A percentile compares a stretch with the other conserved stretches of the same genome.
Conservation (phyloP, 78 protist species). For the Polysphondylium violaceum region DNA sequence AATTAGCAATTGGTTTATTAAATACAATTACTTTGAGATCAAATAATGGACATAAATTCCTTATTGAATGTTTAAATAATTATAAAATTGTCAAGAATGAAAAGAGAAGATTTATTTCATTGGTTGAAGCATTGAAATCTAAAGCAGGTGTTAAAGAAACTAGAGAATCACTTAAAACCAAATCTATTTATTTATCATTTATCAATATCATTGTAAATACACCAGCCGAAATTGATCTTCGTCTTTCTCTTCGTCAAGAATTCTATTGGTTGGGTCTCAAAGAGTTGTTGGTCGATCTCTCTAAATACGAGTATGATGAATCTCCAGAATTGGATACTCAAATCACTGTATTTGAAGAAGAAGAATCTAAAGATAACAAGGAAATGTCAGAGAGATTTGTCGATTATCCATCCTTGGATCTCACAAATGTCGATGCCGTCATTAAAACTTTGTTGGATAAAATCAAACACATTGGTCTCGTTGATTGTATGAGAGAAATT, state of each 20-base stretch:
- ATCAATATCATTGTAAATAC: slow-evolving; percentile 63
- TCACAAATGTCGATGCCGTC: slow-evolving; percentile 21
- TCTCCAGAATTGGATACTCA: slow-evolving; percentile 74
- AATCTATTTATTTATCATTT: slow-evolving; percentile 71
- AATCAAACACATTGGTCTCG: slow-evolving; percentile 38
- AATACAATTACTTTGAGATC: slow-evolving; percentile 37
- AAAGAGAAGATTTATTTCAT: slow-evolving; percentile 49
- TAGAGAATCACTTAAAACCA: slow-evolving; percentile 39
- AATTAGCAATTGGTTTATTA: slow-evolving; percentile 63
- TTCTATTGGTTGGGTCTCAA: slow-evolving; percentile 78
- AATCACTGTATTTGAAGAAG: slow-evolving; percentile 72
- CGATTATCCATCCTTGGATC: slow-evolving; percentile 40
- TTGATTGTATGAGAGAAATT: slow-evolving; percentile 57
- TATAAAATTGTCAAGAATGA: slow-evolving; percentile 32
- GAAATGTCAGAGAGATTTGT: slow-evolving; percentile 69
- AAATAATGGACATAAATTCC: neutral
- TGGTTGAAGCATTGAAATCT: slow-evolving; percentile 49
- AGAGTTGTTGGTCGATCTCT: slow-evolving; percentile 42
- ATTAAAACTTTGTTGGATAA: slow-evolving; percentile 45
- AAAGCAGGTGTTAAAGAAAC: slow-evolving; percentile 35
- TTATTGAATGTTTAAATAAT: slow-evolving; percentile 54
- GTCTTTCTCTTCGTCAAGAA: slow-evolving; percentile 61
- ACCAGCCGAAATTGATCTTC: slow-evolving; percentile 72
- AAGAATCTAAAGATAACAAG: slow-evolving; percentile 68
- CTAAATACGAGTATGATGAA: slow-evolving; percentile 61